Evolutionary conservation across 768 basidiomycete species (phyloP), one percentile per base, ranked within the genome.

Genomic region (Termitomyces sp.): DNA sequence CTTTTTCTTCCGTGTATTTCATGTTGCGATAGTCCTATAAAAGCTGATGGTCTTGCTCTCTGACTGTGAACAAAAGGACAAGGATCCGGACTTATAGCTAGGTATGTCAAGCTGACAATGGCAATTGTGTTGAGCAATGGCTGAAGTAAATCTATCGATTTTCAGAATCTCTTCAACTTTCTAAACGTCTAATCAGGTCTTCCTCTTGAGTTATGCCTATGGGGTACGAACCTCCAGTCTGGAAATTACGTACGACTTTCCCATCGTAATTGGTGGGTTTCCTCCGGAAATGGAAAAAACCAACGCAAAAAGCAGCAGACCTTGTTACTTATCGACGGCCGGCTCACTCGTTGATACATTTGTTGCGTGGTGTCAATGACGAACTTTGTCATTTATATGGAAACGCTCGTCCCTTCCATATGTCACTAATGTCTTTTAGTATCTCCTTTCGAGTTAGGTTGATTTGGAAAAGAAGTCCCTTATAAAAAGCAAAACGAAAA

Each of bases 401-500:
- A 14, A 36, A 36, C 36, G 12, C 9, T 35, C 1, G 12, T 35
- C 9, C 12, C 33, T 26, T 33, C 33, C 33, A 33, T 3, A 33
- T 33, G 10, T 33, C 33, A 33, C 3, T 36, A 14, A 14, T 14
- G 12, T 35, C 33, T 10, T 35, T 7, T 36, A 36, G 4, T 14
- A 40, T 40, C 6, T 59, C 60, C 14, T 61, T 60, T 18, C 42
- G 65, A 40, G 45, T 36, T 20, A 16, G 28, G 56, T 57, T 13
- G 66, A 68, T 53, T 53, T 22, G 6, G 63, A 63, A 5, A 60
- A 58, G 48, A 67, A 69, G 40, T 66, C 66, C 20, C 65, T 65
- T 63, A 22, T 36, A 42, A 69, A 66, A 54, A 61, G 62, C 30
- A 30, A 7, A 30, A 30, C 30, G 7, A 1, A 30, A 30, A 26